Percentiles rank a stretch among this genome's conserved stretches.
Evolutionary conservation across 345 rosid genomes (phyloP).

Genomic region (Brassica incana): DNA sequence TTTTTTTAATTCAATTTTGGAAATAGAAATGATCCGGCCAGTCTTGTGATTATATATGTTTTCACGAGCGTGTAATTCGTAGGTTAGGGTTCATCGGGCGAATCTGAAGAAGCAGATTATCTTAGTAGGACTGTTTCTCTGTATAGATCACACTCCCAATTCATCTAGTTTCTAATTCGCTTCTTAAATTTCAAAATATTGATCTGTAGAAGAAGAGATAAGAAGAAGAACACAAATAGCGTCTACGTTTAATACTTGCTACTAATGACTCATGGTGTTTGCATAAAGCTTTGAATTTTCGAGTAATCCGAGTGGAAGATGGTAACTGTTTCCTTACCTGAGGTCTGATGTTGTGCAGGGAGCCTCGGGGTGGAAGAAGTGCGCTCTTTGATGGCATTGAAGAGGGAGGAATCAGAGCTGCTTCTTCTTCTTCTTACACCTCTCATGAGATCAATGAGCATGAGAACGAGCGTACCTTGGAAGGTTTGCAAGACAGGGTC

Average conservation of each 20-base stretch:
- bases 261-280: not conserved
- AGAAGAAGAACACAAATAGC: too few relatives aligned
- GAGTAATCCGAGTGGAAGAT: not conserved
- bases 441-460: conserved; percentile 91
- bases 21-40: not conserved
- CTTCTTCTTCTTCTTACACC: conserved; percentile 71
- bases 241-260: not conserved
- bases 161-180: not conserved
- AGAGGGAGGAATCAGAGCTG: conserved; percentile 94
- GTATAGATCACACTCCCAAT: not conserved
- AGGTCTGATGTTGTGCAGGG: conserved; percentile 47
- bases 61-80: not conserved
- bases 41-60: conserved; percentile 1
- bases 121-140: conserved; percentile 15
- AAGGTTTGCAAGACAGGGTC: conserved; percentile 93
- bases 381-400: conserved; percentile 89
- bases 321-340: not conserved
- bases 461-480: conserved; percentile 88
- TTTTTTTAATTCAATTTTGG: not conserved
- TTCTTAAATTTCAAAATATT: not conserved
- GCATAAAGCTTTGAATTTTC: not conserved
- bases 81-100: conserved; percentile 1
- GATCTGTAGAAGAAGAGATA: conserved; percentile 6
- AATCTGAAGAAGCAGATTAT: conserved; percentile 21
- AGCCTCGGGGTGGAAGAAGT: conserved; percentile 61